These are phyloP conservation scores for Suhomyces terraborum DNA, from an alignment of 1,139 yeast genomes.

Conservation along the genomic window DNA sequence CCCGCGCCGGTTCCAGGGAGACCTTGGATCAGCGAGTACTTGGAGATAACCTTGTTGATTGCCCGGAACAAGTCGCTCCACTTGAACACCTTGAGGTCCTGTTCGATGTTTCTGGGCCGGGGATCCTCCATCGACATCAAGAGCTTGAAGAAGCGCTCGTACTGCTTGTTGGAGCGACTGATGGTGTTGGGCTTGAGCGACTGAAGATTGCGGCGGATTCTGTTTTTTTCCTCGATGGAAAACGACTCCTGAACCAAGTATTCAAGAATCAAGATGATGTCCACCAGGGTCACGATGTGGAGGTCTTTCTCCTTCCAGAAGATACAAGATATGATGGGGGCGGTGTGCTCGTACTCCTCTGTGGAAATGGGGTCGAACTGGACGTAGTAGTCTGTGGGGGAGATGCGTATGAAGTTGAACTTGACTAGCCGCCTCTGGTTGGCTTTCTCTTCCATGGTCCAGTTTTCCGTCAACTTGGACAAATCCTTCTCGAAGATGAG, in stretches of 20 bases:
- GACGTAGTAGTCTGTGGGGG: slow-evolving; percentile 27
- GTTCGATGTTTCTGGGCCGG: slow-evolving; percentile 70
- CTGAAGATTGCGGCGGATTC: slow-evolving; percentile 69
- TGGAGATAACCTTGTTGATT: slow-evolving; percentile 59
- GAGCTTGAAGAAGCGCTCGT: slow-evolving; percentile 52
- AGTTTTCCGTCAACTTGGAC: slow-evolving; percentile 31
- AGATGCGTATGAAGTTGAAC: slow-evolving; percentile 29
- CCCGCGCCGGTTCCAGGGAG: neutral
- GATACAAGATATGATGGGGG: slow-evolving; percentile 57
- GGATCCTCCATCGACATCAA: slow-evolving; percentile 69
- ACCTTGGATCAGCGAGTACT: slow-evolving; percentile 40
- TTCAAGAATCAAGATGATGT: slow-evolving; percentile 60
- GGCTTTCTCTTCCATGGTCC: slow-evolving; percentile 36
- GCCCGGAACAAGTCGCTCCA: slow-evolving; percentile 62
- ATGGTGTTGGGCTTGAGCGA: slow-evolving; percentile 65
- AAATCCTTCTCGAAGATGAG: slow-evolving; percentile 15
- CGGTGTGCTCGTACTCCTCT: slow-evolving; percentile 25
- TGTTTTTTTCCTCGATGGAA: slow-evolving; percentile 67
- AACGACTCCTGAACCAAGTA: slow-evolving; percentile 58
- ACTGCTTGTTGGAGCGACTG: slow-evolving; percentile 49
- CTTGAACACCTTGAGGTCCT: slow-evolving; percentile 67
- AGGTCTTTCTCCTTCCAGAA: slow-evolving; percentile 56
- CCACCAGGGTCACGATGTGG: slow-evolving; percentile 66
- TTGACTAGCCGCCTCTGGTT: slow-evolving; percentile 39
- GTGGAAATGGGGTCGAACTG: slow-evolving; percentile 29